Conservation (phyloP, 2,329 filamentous ascomycete species). For the Calonectria leucothoes region DNA sequence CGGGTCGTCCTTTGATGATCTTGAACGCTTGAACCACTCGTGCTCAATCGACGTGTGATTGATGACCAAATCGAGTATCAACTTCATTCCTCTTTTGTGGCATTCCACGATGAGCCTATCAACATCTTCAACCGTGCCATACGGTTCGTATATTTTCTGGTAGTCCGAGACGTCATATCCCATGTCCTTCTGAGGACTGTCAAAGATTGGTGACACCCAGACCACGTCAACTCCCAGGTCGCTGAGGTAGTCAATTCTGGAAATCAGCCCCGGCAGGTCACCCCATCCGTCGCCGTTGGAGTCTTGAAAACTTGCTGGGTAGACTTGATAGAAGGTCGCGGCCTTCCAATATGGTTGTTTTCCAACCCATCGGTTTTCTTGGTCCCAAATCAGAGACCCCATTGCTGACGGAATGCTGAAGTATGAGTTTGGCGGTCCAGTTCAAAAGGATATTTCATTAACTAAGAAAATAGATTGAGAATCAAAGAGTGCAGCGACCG, state of each 20-base stretch:
- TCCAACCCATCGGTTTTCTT: slow-evolving; percentile 45
- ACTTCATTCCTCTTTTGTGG: slow-evolving; percentile 70
- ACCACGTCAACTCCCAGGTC: slow-evolving; percentile 72
- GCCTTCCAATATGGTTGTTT: slow-evolving; percentile 60
- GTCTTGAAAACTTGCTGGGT: slow-evolving; percentile 69
- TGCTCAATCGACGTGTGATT: slow-evolving; percentile 74
- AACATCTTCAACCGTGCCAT: slow-evolving; percentile 75
- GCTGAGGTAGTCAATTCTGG: slow-evolving; percentile 72
- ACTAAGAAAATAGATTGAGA: too few species aligned
- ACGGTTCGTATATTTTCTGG: slow-evolving; percentile 72
- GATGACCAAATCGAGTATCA: slow-evolving; percentile 79
- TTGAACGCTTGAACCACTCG: slow-evolving; percentile 67
- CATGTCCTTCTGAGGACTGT: slow-evolving; percentile 74
- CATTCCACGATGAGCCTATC: slow-evolving; percentile 70
- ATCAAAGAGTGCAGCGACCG: too few species aligned
- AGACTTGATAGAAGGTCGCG: slow-evolving; percentile 63
- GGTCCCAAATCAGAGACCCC: slow-evolving; percentile 48
- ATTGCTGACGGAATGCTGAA: slow-evolving; percentile 35
- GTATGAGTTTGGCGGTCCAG: background rate
- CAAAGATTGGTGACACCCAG: slow-evolving; percentile 66
- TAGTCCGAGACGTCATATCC: slow-evolving; percentile 81
- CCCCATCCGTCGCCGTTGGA: slow-evolving; percentile 72
- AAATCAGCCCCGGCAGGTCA: slow-evolving; percentile 73
- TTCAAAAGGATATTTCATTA: background rate
- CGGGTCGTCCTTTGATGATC: slow-evolving; percentile 59